Conservation (phyloP, 352 stramenopile genomes). For the Pilasporangium apinafurcum region DNA sequence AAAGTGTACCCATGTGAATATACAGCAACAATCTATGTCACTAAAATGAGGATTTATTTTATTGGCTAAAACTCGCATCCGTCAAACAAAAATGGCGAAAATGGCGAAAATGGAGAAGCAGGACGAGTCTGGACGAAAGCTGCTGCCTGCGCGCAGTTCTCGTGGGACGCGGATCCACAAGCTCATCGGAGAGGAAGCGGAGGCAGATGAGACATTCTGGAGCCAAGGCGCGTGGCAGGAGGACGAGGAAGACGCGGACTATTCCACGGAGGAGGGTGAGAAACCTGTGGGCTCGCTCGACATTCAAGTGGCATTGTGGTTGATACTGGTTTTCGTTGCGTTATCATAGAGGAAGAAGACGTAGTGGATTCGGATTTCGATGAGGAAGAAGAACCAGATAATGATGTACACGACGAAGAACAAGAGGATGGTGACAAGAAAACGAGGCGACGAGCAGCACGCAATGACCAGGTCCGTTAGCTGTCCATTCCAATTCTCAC, state of each 20-base stretch:
- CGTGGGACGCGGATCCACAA: conserved; percentile 75
- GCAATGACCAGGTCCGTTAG: conserved; percentile 5
- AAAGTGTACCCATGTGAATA: too few relatives aligned
- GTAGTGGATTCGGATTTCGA: conserved; percentile 88
- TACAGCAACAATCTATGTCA: too few relatives aligned
- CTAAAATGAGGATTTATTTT: too few relatives aligned
- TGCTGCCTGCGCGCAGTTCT: conserved; percentile 56
- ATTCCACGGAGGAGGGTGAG: conserved; percentile 82
- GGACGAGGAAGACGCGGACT: conserved; percentile 80
- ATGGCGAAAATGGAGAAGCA: neutral
- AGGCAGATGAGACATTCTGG: conserved; percentile 87
- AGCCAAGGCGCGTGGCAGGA: conserved; percentile 80
- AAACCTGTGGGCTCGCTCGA: neutral
- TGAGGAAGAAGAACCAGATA: conserved; percentile 70
- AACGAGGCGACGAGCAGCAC: conserved; percentile 17
- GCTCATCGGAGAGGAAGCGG: conserved; percentile 81
- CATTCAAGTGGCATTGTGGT: neutral
- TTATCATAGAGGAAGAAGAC: conserved; percentile 78
- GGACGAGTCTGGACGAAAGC: conserved; percentile 15
- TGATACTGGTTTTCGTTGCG: neutral
- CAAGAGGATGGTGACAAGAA: conserved; percentile 30
- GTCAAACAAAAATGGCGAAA: too few relatives aligned
- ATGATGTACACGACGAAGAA: conserved; percentile 66
- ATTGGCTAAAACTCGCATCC: too few relatives aligned
- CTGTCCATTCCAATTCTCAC: neutral